Base-by-base conservation (phyloP, 306 rosid genomes). In the Prunus campanulata region DNA sequence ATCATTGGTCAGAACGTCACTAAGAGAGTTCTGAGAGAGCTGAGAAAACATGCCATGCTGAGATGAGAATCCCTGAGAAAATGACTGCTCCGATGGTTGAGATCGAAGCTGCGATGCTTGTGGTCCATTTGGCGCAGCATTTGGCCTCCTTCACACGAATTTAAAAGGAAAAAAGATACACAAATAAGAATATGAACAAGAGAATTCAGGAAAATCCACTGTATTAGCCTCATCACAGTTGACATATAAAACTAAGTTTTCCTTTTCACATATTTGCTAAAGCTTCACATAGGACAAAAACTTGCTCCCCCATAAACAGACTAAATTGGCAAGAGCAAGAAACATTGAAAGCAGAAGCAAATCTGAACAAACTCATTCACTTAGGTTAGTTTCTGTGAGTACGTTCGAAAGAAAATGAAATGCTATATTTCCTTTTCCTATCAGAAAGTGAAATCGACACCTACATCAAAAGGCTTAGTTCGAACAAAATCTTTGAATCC, bases 51-150 rank as follows among this genome's bases (percentile, higher is more conserved):
- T 62, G 80, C 90, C 92, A 32, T 79, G 96, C 86, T 90, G 97
- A 81, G 97, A 94, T 7, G 96, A 92, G 52, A 87, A 19, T 56
- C 97, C 97, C 76, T 89, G 98, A 59, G 99, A 96, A 78, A 85
- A 82, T 67, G 99, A 93, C 79, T 87, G 99, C 77, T 91, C 96
- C 20, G 99, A 95, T 18, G 75, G 89, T 75, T 95, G 97, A 11
- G 98, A 90, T 25, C 96, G 93, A 72, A 83, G 84, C 88, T 92
- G 98, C 22, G 97, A 88, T 22, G 80, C 82, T 84, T 89, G 96
- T 76, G 87, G 70, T 82, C 98, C 99, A 30, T 81, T 81, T 8
- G 88, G 64, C 8, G 56, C 76, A 70, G 68, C 74, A 78, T 70
- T 92, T 71, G 85, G 61, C 76, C 87, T 89, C 88, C 97, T 89